These are phyloP conservation scores for Fonsecaea pugnacius DNA, from an alignment of 2,329 filamentous ascomycete genomes.

Conservation along the genomic window DNA sequence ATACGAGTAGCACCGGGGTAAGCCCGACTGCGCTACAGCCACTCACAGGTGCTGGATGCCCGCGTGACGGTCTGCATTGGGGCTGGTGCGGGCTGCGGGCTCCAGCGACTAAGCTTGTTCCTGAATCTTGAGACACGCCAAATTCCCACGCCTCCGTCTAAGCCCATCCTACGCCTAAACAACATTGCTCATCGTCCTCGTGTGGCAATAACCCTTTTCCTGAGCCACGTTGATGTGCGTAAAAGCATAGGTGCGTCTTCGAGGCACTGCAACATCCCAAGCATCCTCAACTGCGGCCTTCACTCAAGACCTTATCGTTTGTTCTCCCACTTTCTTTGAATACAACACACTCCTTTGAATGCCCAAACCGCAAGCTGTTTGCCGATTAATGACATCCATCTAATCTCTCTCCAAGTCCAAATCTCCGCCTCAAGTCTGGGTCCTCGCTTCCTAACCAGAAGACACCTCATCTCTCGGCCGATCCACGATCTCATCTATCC, in stretches of 20 bases:
- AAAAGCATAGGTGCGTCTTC: background rate
- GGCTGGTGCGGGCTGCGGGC: slow-evolving; percentile 10
- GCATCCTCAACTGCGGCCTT: slow-evolving; percentile 14
- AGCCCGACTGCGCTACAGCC: background rate
- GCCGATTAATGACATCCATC: background rate
- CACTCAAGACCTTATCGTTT: slow-evolving; percentile 3
- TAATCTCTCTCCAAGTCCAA: background rate
- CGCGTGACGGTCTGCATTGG: slow-evolving; percentile 3
- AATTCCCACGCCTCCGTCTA: background rate
- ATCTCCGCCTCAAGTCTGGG: background rate
- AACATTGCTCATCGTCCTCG: background rate
- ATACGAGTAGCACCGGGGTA: background rate
- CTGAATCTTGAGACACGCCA: slow-evolving; percentile 30
- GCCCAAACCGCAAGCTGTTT: background rate
- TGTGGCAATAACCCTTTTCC: background rate
- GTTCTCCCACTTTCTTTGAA: slow-evolving; percentile 8
- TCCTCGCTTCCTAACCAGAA: background rate
- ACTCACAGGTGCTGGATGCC: background rate
- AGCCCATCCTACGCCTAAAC: slow-evolving; percentile 10
- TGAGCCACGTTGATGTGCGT: slow-evolving; percentile 2
- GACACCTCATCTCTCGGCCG: background rate
- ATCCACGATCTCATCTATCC: slow-evolving; percentile 3
- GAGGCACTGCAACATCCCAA: slow-evolving; percentile 11
- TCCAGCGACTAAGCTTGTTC: slow-evolving; percentile 22
- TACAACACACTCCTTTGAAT: slow-evolving; percentile 12